Conservation (phyloP, 2,329 filamentous ascomycete genomes). For the Macrophomina tecta region DNA sequence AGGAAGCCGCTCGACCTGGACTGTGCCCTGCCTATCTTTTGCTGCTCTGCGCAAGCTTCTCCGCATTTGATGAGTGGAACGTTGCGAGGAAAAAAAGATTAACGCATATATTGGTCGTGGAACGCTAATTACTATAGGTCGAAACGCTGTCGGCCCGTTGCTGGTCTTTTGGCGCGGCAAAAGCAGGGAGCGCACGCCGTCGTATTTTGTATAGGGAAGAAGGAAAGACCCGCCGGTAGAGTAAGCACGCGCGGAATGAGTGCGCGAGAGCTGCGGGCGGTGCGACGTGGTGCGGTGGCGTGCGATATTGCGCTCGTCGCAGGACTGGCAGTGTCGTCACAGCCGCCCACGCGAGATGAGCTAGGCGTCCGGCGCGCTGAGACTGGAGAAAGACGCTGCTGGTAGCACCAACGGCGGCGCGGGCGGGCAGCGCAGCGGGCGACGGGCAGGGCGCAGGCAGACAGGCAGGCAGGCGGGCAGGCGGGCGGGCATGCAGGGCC, state of each 20-base stretch:
- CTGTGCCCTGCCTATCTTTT: constrained; percentile 17
- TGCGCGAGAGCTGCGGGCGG: neutral
- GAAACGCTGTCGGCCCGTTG: constrained; percentile 20
- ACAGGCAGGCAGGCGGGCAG: too few species aligned
- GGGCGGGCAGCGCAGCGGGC: neutral
- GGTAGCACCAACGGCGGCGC: neutral
- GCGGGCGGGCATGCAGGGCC: too few species aligned
- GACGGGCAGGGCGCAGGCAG: neutral
- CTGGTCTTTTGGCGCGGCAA: constrained; percentile 12
- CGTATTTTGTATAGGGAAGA: constrained; percentile 7
- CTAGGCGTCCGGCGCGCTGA: neutral
- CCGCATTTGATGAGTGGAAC: constrained; percentile 20
- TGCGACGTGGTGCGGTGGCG: neutral
- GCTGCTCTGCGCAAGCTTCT: constrained; percentile 18
- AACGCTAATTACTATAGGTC: constrained; percentile 18
- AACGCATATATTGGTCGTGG: constrained; percentile 8
- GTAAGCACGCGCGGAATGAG: constrained; percentile 7
- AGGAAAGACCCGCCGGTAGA: constrained; percentile 1
- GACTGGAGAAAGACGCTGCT: neutral
- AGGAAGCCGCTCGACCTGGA: constrained; percentile 7
- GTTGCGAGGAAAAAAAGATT: constrained; percentile 25
- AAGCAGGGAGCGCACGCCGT: constrained; percentile 8
- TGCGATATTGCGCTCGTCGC: constrained; percentile 22
- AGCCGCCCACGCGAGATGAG: neutral
- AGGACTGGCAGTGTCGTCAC: constrained; percentile 3